Percentiles rank a stretch among this genome's conserved stretches.
Evolutionary conservation across 192 early-diverging fungal genomes (phyloP).

Genomic region (Coemansia sp.): DNA sequence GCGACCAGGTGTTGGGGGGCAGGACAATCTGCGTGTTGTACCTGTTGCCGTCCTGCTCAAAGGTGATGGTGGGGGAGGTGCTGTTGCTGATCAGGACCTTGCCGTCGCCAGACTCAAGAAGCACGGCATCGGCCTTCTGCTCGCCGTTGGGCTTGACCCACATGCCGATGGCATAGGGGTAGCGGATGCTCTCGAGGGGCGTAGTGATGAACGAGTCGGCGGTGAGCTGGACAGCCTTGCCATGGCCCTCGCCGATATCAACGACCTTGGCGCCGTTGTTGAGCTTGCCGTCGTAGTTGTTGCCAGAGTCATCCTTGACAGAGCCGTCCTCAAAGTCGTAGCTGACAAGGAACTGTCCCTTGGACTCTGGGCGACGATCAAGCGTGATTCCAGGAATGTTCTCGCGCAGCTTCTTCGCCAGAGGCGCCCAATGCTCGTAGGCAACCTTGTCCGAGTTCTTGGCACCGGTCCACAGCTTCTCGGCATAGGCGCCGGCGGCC

Average conservation of each 20-base stretch:
- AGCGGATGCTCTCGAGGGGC: slow-evolving; percentile 36
- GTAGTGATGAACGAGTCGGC: slow-evolving; percentile 34
- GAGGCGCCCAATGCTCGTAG: slow-evolving; percentile 41
- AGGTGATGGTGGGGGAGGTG: slow-evolving; percentile 25
- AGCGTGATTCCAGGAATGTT: slow-evolving; percentile 49
- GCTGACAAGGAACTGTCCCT: slow-evolving; percentile 38
- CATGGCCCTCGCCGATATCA: slow-evolving; percentile 39
- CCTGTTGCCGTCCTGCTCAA: slow-evolving; percentile 44
- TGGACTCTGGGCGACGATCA: slow-evolving; percentile 28
- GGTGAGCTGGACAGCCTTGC: slow-evolving; percentile 36
- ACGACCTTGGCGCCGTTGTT: slow-evolving; percentile 38
- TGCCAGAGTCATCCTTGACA: slow-evolving; percentile 38
- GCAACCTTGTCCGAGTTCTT: slow-evolving; percentile 35
- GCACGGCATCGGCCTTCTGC: slow-evolving; percentile 31
- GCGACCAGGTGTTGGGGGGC: slow-evolving; percentile 33
- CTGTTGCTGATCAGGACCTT: slow-evolving; percentile 39
- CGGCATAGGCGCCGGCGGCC: slow-evolving; percentile 38
- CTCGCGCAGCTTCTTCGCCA: slow-evolving; percentile 50
- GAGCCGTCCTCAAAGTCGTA: slow-evolving; percentile 44
- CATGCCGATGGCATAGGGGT: slow-evolving; percentile 44
- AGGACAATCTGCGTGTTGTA: slow-evolving; percentile 39
- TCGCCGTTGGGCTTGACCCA: slow-evolving; percentile 45
- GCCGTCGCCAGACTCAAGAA: slow-evolving; percentile 42
- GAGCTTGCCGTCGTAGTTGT: slow-evolving; percentile 46
- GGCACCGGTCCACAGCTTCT: slow-evolving; percentile 50